Evolutionary conservation across 2,329 filamentous ascomycete genomes (phyloP).

Genomic region (Rutstroemia sydowiana): DNA sequence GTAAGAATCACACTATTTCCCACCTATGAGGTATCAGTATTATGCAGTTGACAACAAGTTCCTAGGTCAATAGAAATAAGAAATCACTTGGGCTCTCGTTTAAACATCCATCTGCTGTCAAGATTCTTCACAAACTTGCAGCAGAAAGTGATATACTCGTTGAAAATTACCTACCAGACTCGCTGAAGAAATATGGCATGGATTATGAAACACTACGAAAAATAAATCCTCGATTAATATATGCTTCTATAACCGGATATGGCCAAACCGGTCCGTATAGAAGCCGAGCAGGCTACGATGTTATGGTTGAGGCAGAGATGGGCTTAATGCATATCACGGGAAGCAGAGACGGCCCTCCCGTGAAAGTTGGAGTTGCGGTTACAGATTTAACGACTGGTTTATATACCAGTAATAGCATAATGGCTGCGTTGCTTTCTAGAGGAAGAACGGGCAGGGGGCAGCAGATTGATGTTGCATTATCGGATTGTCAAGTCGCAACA

Average conservation of each 20-base stretch:
- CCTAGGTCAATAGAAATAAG: constrained; percentile 93
- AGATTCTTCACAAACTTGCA: constrained; percentile 78
- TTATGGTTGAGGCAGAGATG: constrained; percentile 99
- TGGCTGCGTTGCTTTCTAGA: constrained; percentile 81
- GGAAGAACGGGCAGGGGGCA: constrained; percentile 72
- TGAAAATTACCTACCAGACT: constrained; percentile 91
- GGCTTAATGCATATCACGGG: constrained; percentile 99
- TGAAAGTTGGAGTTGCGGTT: constrained; percentile 95
- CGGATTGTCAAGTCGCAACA: constrained; percentile 91
- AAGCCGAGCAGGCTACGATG: constrained; percentile 86
- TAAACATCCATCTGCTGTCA: constrained; percentile 72
- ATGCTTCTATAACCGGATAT: constrained; percentile 94
- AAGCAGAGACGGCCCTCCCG: constrained; percentile 75
- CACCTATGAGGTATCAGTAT: too few relatives aligned
- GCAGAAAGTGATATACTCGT: constrained; percentile 86
- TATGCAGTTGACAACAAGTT: too few relatives aligned
- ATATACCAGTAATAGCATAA: constrained; percentile 91
- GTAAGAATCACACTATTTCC: constrained; percentile 41
- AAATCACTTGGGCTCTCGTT: constrained; percentile 91
- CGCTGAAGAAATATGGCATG: constrained; percentile 82
- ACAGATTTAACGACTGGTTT: constrained; percentile 92
- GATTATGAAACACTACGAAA: constrained; percentile 75
- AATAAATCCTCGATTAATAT: constrained; percentile 82
- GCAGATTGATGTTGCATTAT: constrained; percentile 84
- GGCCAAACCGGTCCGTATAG: constrained; percentile 91